phyloP scores from a whole-genome alignment of 495 filamentous ascomycete genomes.

The Antarctomyces pellizariae region DNA sequence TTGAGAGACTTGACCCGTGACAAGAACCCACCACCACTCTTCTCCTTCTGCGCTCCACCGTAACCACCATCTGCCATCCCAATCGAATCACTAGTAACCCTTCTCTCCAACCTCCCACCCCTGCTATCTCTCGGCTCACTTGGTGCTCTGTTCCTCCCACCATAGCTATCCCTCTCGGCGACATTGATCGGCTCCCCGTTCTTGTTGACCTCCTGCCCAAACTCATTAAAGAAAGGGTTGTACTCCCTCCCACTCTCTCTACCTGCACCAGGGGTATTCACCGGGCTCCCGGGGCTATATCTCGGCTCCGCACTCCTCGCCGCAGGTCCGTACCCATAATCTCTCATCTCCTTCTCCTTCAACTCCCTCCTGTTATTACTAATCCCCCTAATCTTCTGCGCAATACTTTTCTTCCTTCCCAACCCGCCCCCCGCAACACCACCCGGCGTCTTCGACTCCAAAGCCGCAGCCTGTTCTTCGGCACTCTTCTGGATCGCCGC shows the following conservation, averaged over 20 bases:
- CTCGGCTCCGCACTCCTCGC: neutral
- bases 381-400: constrained; percentile 57
- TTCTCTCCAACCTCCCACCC: constrained; percentile 33
- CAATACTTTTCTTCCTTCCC: constrained; percentile 77
- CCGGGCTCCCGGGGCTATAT: no score
- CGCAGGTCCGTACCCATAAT: constrained; percentile 11
- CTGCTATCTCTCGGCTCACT: constrained; percentile 32
- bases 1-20: constrained; percentile 77
- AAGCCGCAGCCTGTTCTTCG: constrained; percentile 29
- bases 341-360: no score
- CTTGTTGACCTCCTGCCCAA: constrained; percentile 34
- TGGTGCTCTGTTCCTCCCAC: constrained; percentile 27
- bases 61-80: constrained; percentile 15
- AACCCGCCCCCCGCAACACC: constrained; percentile 33
- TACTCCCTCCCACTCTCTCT: no score
- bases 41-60: constrained; percentile 20
- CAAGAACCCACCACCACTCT: constrained; percentile 40
- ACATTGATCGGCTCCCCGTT: constrained; percentile 36
- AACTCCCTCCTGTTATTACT: constrained; percentile 27
- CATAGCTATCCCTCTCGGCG: constrained; percentile 20
- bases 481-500: constrained; percentile 60
- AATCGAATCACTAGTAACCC: constrained; percentile 45
- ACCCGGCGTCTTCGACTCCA: constrained; percentile 21
- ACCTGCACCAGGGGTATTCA: no score
- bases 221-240: constrained; percentile 82